Conservation (phyloP, 257 asterid genomes). For the Galeopsis tetrahit region DNA sequence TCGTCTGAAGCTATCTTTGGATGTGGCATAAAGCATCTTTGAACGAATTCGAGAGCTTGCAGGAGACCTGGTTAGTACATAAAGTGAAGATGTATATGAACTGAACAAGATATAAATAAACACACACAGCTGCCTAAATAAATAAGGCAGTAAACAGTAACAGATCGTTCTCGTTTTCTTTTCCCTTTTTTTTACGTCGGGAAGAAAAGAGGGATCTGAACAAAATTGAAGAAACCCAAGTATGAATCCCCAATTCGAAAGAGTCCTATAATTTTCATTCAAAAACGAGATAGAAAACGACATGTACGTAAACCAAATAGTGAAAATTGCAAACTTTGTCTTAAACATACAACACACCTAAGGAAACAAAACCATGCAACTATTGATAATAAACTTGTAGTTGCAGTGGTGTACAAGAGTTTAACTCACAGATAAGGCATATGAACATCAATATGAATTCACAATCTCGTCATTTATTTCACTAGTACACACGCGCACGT, state of each 20-base stretch:
- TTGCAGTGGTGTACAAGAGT: too few relatives aligned
- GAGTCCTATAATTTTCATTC: neutral
- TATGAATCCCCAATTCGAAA: neutral
- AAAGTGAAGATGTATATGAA: neutral
- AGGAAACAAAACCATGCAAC: neutral
- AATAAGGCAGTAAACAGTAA: neutral
- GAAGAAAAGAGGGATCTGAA: neutral
- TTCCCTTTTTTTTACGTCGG: neutral
- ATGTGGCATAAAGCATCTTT: constrained; percentile 53
- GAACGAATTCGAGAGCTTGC: constrained; percentile 49
- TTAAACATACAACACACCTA: neutral
- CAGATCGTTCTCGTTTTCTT: neutral
- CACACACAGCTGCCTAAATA: neutral
- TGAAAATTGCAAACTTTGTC: neutral
- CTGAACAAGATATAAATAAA: neutral
- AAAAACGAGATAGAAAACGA: neutral
- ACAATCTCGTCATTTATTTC: neutral
- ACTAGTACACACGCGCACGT: neutral
- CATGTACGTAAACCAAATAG: neutral
- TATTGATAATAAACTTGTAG: neutral
- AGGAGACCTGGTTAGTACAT: constrained; percentile 19
- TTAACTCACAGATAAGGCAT: neutral
- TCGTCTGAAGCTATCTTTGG: constrained; percentile 43
- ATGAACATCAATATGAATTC: neutral
- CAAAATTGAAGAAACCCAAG: neutral